Base-by-base conservation (phyloP, 2,329 filamentous ascomycete genomes). In the Cordyceps farinosa region DNA sequence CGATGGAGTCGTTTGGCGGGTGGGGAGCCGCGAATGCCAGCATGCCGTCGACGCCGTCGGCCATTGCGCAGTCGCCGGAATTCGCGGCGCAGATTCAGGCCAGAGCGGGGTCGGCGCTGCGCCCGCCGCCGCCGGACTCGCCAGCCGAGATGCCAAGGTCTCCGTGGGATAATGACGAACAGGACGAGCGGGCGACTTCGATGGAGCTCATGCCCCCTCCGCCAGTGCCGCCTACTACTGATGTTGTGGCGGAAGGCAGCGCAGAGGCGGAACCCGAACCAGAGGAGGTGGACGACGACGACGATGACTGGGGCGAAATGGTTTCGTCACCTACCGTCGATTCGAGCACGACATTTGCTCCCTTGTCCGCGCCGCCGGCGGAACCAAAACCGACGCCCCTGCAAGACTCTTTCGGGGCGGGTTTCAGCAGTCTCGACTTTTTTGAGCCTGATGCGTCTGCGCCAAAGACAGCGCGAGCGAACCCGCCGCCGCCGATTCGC, bases 231-330 rank as follows among this genome's bases (percentile, higher is more conserved):
- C 30, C 47, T 15, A 60, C 44, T 13, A 51, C 30, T 11, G 44
- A 15, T 32, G 6, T 42, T 3, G 3, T 13, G 17, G 30, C 9
- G 11, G 13, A 9, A 22, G 58, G 22, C 22, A 11, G 56, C 45
- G 38, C 59, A 32, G 48, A 57, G 30, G 55, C 30, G 34, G 48
- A 45, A 11, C 7, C 6, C 1, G 59, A 51, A 44, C 22, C 55
- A 27, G 5, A 3, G 8, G 8, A 60, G 5, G n/a, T 15, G 22
- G 69, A 69, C 0, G 71, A 79, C 0, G 80, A 84, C 5, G 82
- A 84, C 2, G 83, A 85, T 51, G 84, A 86, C 44, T 87, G 84
- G 84, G 84, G 84, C 2, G 84, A 87, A 65, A 87, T 87, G 84
- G 76, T 87, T 40, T 71, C 74, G 3, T 75, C 73, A 4, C 71